Evolutionary conservation across 805 yeast genomes (phyloP), one percentile per base, ranked within the genome.

Genomic region (Yarrowia osloensis): DNA sequence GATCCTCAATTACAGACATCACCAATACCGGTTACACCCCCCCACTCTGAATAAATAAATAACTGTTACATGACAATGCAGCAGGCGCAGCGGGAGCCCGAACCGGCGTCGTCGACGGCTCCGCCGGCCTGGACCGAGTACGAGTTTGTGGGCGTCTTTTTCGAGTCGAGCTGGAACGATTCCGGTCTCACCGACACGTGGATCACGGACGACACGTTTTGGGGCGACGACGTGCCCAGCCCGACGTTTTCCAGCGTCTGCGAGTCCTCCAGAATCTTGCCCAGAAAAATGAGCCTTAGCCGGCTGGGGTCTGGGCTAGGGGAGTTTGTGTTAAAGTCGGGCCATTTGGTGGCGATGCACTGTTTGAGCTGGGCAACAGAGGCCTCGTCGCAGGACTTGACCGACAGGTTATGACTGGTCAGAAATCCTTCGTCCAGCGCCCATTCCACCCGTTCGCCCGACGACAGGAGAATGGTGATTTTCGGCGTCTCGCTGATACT

Each of bases 181-280:
- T 70, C 67, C 0, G 79, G 79, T 72, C 73, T 71, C 15, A 73
- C 68, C 26, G 72, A 70, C 57, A 77, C 73, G 68, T 77, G 79
- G 8, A 77, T 70, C 17, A 76, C 69, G 17, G 31, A 61, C 49
- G 42, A 66, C 62, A 33, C 67, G 24, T 40, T 74, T 35, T 12
- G 29, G 13, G 22, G 26, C 11, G 44, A 44, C 7, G 13, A 12
- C 8, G 49, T 26, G 15, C 62, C 62, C 9, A 57, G 68, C 71
- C 49, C 74, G 67, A 3, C 70, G 70, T 3, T 37, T 31, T 66
- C 71, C 12, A 73, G 68, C 2, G 70, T 62, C 39, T 69, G 67
- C 35, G 62, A 7, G 37, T 73, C 75, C 22, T 72, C 73, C 19
- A 77, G 68, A 11, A 75, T 70, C 62, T 71, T 70, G 24, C 79